A percentile compares a stretch with the other conserved stretches of the same genome.
These are phyloP conservation scores for Colletotrichum chlorophyti DNA, from an alignment of 2,329 filamentous ascomycete genomes.

Conservation along the genomic window DNA sequence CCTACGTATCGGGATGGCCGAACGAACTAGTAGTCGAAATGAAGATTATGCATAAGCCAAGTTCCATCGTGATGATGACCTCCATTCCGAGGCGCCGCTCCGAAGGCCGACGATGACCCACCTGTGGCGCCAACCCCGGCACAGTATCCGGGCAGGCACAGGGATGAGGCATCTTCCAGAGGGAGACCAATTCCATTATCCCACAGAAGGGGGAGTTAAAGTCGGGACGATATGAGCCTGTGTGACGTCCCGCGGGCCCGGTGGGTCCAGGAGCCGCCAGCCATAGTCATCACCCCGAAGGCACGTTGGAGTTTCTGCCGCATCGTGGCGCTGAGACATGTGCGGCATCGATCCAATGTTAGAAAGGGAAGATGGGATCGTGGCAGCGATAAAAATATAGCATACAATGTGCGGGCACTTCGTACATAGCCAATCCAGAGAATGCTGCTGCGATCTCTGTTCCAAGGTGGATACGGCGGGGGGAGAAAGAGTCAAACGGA, in stretches of 20 bases:
- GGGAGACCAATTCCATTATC: too few species aligned
- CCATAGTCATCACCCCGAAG: neutral
- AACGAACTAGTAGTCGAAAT: conserved; percentile 4
- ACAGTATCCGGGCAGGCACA: conserved; percentile 12
- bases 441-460: neutral
- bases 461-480: conserved; percentile 18
- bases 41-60: conserved; percentile 16
- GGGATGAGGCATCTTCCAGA: too few species aligned
- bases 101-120: conserved; percentile 9
- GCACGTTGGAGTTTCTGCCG: conserved; percentile 1
- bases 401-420: too few species aligned
- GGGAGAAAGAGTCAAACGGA: conserved; percentile 1
- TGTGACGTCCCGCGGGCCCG: conserved; percentile 7
- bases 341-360: too few species aligned
- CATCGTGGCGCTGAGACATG: neutral
- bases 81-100: conserved; percentile 21
- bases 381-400: too few species aligned
- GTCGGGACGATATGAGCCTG: too few species aligned
- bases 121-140: conserved; percentile 11
- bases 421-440: neutral
- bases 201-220: too few species aligned
- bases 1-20: conserved; percentile 11
- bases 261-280: conserved; percentile 19
- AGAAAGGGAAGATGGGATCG: neutral
- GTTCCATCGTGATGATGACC: too few species aligned